Conservation (phyloP, 169 alveolate species). For the Cryptosporidium meleagridis region DNA sequence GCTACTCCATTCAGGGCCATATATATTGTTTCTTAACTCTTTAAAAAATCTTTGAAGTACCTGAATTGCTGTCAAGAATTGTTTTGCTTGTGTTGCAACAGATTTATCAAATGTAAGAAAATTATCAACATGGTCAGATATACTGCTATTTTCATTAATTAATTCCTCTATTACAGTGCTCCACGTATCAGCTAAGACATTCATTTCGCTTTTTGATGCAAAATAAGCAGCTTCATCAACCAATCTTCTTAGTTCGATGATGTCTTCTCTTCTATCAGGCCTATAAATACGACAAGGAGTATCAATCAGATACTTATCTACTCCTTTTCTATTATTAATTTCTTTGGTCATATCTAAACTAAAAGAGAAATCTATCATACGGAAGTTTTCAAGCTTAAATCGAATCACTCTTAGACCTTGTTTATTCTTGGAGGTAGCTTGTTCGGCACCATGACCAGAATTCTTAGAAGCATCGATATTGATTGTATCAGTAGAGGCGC, state of each 20-base stretch:
- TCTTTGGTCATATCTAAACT: slow-evolving; percentile 32
- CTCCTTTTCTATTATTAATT: slow-evolving; percentile 41
- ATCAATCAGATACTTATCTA: slow-evolving; percentile 57
- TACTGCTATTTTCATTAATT: slow-evolving; percentile 57
- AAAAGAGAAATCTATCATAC: slow-evolving; percentile 60
- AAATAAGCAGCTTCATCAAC: slow-evolving; percentile 47
- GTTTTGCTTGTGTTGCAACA: slow-evolving; percentile 64
- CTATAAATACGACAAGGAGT: slow-evolving; percentile 64
- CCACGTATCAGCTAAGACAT: slow-evolving; percentile 67
- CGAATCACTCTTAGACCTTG: slow-evolving; percentile 61
- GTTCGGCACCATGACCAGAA: neutral
- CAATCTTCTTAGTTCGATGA: slow-evolving; percentile 41
- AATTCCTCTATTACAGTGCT: slow-evolving; percentile 65
- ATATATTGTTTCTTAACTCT: slow-evolving; percentile 53
- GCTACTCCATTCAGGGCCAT: slow-evolving; percentile 67
- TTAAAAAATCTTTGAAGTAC: slow-evolving; percentile 58
- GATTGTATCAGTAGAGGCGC: neutral
- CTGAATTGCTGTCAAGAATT: slow-evolving; percentile 50
- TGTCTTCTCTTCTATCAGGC: slow-evolving; percentile 70
- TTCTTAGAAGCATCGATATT: neutral
- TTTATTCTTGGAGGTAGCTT: neutral
- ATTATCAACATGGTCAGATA: slow-evolving; percentile 59
- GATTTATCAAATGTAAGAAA: slow-evolving; percentile 50
- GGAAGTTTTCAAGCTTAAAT: slow-evolving; percentile 55
- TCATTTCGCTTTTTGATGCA: slow-evolving; percentile 36